Evolutionary conservation across 1,139 yeast genomes (phyloP), one percentile per base, ranked within the genome.

Genomic region (Saccharomycopsis hybrid): DNA sequence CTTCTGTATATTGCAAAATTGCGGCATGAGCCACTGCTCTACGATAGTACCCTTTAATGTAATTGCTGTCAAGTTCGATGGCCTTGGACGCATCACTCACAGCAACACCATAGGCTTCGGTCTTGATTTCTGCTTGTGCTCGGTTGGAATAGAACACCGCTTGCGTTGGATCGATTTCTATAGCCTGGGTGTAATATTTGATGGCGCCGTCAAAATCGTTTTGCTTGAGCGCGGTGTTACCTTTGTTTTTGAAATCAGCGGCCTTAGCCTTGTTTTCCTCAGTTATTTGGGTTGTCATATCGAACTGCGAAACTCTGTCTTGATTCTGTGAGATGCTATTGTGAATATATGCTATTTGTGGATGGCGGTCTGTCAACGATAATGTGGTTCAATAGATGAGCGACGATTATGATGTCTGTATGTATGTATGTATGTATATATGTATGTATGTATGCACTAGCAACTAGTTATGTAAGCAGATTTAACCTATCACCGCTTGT

Each of bases 51-150:
- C 90, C 92, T 65, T 92, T 92, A 46, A 80, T 69, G 62, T 86
- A 85, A 41, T 70, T 64, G 0, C 83, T 76, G 62, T 92, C 89
- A 9, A 83, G 63, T 46, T 72, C 74, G 46, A 92, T 71, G 0
- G 97, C 90, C 45, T 69, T 67, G 39, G 82, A 77, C 58, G 96
- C 84, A 63, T 90, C 97, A 18, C 67, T 71, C 3, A 90, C 77
- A 1, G 97, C 95, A 46, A 79, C 73, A 1, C 97, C 97, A 65
- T 85, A 90, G 59, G 82, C 83, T 63, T 92, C 98, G 51, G 82
- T 67, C 63, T 87, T 86, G 62, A 90, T 80, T 58, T 89, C 83
- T 1, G 88, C 96, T 56, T 88, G 95, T 0, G 98, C 97, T 56
- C 97, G 73, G 67, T 92, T 92, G 33, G 96, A 82, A 63, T 70